These are phyloP conservation scores for Sphenostylis stenocarpa DNA, from an alignment of 306 rosid species.

Conservation along the genomic window DNA sequence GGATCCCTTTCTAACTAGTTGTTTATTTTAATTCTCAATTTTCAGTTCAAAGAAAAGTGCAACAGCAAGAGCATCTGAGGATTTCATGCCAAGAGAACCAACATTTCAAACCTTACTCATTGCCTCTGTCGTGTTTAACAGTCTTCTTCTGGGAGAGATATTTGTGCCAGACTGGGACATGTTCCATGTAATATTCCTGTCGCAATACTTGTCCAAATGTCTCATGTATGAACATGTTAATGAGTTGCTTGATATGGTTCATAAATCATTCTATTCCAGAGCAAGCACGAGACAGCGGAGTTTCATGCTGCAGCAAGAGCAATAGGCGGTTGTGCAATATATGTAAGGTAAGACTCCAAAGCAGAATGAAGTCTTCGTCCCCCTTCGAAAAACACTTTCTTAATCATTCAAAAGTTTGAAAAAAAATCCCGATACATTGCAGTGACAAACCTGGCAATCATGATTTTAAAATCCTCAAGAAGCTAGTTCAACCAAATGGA, in stretches of 20 bases:
- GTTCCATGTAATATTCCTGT: conserved; percentile 60
- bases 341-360: conserved; percentile 57
- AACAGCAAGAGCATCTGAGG: conserved; percentile 72
- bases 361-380: neutral
- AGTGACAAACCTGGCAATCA: conserved; percentile 77
- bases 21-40: neutral
- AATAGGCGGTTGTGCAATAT: conserved; percentile 72
- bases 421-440: conserved; percentile 1
- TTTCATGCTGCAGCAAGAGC: conserved; percentile 93
- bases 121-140: conserved; percentile 70
- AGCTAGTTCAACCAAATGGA: conserved; percentile 67
- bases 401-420: neutral
- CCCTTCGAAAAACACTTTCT: neutral
- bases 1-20: conserved; percentile 9
- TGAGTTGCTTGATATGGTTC: conserved; percentile 15
- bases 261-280: conserved; percentile 40
- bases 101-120: conserved; percentile 70
- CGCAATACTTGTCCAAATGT: neutral
- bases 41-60: conserved; percentile 69
- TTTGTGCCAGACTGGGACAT: conserved; percentile 81
- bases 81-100: conserved; percentile 82
- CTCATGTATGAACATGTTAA: neutral
- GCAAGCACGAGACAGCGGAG: conserved; percentile 68
- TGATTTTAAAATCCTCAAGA: conserved; percentile 63
- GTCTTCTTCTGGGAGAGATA: conserved; percentile 76